phyloP scores from a whole-genome alignment of 2,329 filamentous ascomycete species.

The Aspergillus bombycis region DNA sequence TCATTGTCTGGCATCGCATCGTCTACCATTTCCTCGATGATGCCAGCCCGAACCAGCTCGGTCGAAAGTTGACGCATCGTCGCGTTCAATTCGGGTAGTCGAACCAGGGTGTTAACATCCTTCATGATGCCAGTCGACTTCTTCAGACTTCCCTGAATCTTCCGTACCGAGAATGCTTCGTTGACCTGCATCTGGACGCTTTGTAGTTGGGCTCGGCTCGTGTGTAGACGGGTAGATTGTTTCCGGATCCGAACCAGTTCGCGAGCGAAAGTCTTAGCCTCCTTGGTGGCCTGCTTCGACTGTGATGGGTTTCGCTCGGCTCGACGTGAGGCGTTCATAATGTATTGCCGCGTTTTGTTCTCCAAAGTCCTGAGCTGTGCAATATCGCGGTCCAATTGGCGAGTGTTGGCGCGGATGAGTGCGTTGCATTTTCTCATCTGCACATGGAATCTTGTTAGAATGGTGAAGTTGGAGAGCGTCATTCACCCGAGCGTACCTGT shows the following conservation, averaged over 20 bases:
- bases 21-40: conserved; percentile 96
- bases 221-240: conserved; percentile 73
- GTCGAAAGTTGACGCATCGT: conserved; percentile 88
- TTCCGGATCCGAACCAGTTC: conserved; percentile 84
- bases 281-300: conserved; percentile 75
- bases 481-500: conserved; percentile 64
- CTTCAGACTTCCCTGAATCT: conserved; percentile 90
- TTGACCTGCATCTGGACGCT: conserved; percentile 97
- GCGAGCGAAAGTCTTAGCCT: conserved; percentile 84
- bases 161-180: conserved; percentile 91
- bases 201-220: conserved; percentile 86
- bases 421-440: conserved; percentile 95
- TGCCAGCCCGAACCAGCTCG: conserved; percentile 90
- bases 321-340: conserved; percentile 79
- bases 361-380: conserved; percentile 76
- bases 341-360: conserved; percentile 80
- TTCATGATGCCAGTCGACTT: conserved; percentile 93
- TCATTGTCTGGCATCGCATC: conserved; percentile 79
- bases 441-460: conserved; percentile 17
- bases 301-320: conserved; percentile 79
- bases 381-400: conserved; percentile 94
- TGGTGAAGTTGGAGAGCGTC: not conserved
- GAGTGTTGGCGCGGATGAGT: conserved; percentile 85
- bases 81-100: conserved; percentile 79
- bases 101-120: conserved; percentile 85